Percentiles rank a stretch among this genome's conserved stretches.
phyloP scores from a whole-genome alignment of 441 rosid genomes.

The Sinapis alba region DNA sequence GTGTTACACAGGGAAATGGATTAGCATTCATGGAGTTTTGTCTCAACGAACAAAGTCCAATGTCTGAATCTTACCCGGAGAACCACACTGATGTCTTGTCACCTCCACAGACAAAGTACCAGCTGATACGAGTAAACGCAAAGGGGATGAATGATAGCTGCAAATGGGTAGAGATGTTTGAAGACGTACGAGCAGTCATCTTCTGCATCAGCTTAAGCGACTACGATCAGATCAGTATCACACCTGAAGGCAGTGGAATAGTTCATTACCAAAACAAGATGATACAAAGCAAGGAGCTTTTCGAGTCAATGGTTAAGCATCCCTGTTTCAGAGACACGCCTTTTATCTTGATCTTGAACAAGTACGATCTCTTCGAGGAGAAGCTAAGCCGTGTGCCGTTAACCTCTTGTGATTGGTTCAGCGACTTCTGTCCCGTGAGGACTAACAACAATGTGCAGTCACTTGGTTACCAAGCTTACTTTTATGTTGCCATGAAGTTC shows the following conservation, averaged over 20 bases:
- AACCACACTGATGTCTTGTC: slow-evolving; percentile 68
- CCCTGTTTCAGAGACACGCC: slow-evolving; percentile 91
- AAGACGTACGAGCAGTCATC: slow-evolving; percentile 82
- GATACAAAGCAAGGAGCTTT: slow-evolving; percentile 90
- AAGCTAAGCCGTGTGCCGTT: slow-evolving; percentile 67
- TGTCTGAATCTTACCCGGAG: slow-evolving; percentile 82
- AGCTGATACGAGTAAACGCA: slow-evolving; percentile 85
- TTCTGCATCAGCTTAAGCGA: slow-evolving; percentile 90
- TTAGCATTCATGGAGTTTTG: slow-evolving; percentile 94
- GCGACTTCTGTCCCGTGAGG: slow-evolving; percentile 80
- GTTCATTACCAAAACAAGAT: slow-evolving; percentile 71
- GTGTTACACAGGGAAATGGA: slow-evolving; percentile 94
- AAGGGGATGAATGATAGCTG: slow-evolving; percentile 96
- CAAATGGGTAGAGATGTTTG: slow-evolving; percentile 99
- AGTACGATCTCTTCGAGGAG: slow-evolving; percentile 92
- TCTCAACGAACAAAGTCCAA: slow-evolving; percentile 88
- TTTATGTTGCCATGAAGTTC: slow-evolving; percentile 93
- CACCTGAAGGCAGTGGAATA: slow-evolving; percentile 55
- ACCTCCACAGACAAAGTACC: slow-evolving; percentile 79
- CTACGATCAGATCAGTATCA: slow-evolving; percentile 72
- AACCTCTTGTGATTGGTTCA: slow-evolving; percentile 83
- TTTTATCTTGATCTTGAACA: slow-evolving; percentile 83
- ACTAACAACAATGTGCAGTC: slow-evolving; percentile 72
- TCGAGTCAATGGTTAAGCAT: slow-evolving; percentile 76
- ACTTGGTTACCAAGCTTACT: slow-evolving; percentile 88